Evolutionary conservation across 2,329 filamentous ascomycete species (phyloP), one percentile per base, ranked within the genome.

Genomic region (Penicillium oxalicum): DNA sequence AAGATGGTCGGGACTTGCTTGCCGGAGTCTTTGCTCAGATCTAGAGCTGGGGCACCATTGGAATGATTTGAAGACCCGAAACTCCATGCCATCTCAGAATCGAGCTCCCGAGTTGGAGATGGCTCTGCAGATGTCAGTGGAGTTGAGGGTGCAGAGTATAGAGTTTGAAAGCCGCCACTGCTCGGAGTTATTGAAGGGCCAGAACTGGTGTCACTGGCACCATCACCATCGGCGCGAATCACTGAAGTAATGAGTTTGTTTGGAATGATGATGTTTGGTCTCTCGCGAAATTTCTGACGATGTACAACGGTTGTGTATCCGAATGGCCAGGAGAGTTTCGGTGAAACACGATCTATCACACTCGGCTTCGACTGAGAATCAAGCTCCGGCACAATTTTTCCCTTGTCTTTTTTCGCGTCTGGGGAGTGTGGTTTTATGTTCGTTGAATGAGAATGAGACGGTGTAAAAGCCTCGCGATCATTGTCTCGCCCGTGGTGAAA

Each of bases 241-340:
- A 45, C 32, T 5, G 47, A 44, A 1, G 48, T 25, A 4, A 46
- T 44, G 2, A 56, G 53, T 33, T 53, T 56, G 5, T 61, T 53
- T 12, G 55, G 45, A 29, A 55, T 56, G 26, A 55, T 56, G 40
- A 71, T 59, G 34, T 56, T 67, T 4, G 66, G 66, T 37, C 69
- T 65, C 4, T 60, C 54, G 18, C 63, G 63, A 5, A 68, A 54
- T 47, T 65, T 61, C 2, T 62, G 56, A 44, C 69, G 69, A 43
- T 61, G 70, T 40, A 73, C 68, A 5, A 74, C 65, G 5, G 71
- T 74, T 18, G 68, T 61, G 33, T 66, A 61, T 2, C 66, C 66
- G 54, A 73, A 71, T 5, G 68, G 62, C 26, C 62, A 61, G 3
- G 69, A 71, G 18, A 73, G 45, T 48, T 62, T 71, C 34, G 61